phyloP scores from a whole-genome alignment of 2,329 filamentous ascomycete genomes.

The Hypomyces perniciosus region DNA sequence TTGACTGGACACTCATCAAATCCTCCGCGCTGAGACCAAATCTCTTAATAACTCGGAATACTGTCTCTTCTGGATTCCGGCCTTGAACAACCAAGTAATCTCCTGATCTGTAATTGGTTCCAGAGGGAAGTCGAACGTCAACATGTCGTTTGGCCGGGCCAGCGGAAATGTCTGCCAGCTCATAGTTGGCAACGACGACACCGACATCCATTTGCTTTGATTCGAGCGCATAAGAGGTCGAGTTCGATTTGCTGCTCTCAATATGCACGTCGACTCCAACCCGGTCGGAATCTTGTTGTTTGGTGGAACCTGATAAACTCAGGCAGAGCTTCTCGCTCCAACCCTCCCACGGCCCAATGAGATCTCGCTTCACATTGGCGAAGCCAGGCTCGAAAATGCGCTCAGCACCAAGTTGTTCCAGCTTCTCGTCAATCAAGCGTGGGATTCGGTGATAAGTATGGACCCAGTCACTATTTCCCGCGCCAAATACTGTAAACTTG shows the following conservation, averaged over 20 bases:
- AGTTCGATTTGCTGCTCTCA: background rate
- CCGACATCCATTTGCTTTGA: background rate
- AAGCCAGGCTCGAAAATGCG: background rate
- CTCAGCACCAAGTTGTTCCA: constrained; percentile 1
- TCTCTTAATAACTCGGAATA: background rate
- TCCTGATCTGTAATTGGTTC: background rate
- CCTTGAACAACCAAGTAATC: constrained; percentile 4
- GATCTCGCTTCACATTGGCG: constrained; percentile 4
- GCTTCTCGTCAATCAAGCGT: background rate
- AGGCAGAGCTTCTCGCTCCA: constrained; percentile 4
- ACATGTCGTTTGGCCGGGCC: background rate
- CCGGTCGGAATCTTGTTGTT: background rate
- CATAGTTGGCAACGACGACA: background rate
- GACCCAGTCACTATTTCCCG: constrained; percentile 5
- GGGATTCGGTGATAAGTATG: constrained; percentile 2
- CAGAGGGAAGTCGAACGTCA: background rate
- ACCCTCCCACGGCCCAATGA: background rate
- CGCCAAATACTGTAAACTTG: too few species aligned
- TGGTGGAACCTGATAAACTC: background rate
- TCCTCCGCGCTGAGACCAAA: background rate
- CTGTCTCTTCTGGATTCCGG: background rate
- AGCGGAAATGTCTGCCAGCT: background rate
- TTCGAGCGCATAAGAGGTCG: background rate
- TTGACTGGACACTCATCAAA: background rate
- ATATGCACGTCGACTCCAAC: background rate